Base-by-base conservation (phyloP, 2,329 filamentous ascomycete species). In the Pseudopyricularia javanii region DNA sequence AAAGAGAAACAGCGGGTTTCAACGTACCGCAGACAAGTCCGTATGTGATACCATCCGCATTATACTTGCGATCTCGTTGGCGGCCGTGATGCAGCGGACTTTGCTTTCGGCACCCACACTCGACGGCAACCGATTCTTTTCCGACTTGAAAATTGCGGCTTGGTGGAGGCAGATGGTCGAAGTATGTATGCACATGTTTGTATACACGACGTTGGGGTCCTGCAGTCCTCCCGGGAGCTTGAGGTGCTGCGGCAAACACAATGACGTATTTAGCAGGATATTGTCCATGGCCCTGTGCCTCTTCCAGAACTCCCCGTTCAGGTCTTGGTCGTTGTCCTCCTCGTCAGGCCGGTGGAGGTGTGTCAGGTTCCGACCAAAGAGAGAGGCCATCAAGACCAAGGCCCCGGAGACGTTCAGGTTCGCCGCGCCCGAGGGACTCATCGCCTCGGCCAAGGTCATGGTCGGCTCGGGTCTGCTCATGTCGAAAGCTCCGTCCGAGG, bases 121-220 rank as follows among this genome's bases (percentile, higher is more conserved):
- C 1, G 78, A 72, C 1, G 88, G 83, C 56, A 96, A 72, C 52
- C 82, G 80, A 66, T 95, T 86, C 69, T 90, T 93, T 61, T 97
- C 91, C 0, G 91, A 90, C 65, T 96, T 97, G 76, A 91, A 96
- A 20, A 98, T 97, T 26, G 93, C 93, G 2, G 91, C 93, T 70
- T 98, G 93, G 63, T 98, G 93, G n/a, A 98, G 73, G 66, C 91
- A 97, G 52, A 98, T 97, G 1, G 89, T 90, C 1, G 91, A 95
- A 0, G 93, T 95, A 65, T 97, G 91, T 32, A 98, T 89, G 63
- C 88, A 90, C 89, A 98, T 95, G 62, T 97, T 97, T 54, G 87
- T 82, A 65, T 96, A 97, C 4, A 97, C 82, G 52, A 91, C 82
- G 58, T 96, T 97, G 3, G 90, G 79, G 61, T 91, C 86, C 15